Evolutionary conservation across 352 stramenopile genomes (phyloP), one percentile per base, ranked within the genome.

Genomic region (Globisporangium parvum): DNA sequence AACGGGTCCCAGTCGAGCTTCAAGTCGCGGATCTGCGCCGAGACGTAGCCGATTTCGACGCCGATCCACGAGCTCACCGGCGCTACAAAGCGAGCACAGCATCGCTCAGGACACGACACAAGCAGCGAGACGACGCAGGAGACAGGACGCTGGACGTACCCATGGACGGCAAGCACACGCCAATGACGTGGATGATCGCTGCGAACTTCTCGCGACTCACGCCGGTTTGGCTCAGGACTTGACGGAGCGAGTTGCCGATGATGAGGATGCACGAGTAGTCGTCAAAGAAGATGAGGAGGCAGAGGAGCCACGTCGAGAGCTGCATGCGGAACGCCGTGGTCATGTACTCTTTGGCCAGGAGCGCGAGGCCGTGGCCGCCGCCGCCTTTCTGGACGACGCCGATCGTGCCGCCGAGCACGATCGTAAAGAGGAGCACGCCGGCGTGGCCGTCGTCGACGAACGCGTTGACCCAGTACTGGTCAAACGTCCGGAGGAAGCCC

Each of bases 251-350:
- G 66, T 83, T 94, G 53, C 88, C 88, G 46, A 96, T 83, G 67
- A 96, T 96, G 18, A 96, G 64, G 47, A 95, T 95, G 60, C 80
- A 95, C 60, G 87, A 94, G 70, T 96, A 96, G 69, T 96, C 88
- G 62, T 96, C 88, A 58, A 96, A 96, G 75, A 96, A 96, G 63
- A 96, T 93, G 54, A 93, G 66, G 50, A 91, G 63, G 49, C 84
- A 93, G 24, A 94, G 62, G 47, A 89, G 55, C 81, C 81, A 94
- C 46, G 84, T 91, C 20, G 82, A 82, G 31, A 96, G 65, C 60
- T 92, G 83, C 77, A 91, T 91, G 14, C 82, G 76, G 53, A 93
- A 63, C 46, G 78, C 87, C 39, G 80, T 85, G 12, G 77, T 91
- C 82, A 92, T 92, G 62, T 77, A 89, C 60, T 85, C 71, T 60